These are phyloP conservation scores for Ustilago hordei DNA, from an alignment of 1,284 basidiomycete species.

Conservation along the genomic window DNA sequence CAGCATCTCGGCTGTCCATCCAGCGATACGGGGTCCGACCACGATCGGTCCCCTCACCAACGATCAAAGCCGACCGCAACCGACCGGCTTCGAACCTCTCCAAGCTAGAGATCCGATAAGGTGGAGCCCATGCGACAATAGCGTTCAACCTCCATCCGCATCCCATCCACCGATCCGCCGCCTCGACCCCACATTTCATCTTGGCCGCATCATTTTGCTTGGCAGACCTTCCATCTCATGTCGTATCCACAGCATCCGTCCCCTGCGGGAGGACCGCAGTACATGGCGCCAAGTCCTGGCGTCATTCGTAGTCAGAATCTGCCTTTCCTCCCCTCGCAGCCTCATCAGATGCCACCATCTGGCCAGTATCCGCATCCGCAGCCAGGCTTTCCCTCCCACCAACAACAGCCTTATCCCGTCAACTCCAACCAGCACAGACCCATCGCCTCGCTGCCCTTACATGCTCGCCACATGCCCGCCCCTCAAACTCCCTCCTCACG, in stretches of 20 bases:
- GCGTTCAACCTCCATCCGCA: neutral
- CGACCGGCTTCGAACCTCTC: neutral
- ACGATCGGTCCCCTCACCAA: neutral
- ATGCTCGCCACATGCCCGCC: slow-evolving; percentile 30
- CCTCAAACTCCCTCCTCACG: slow-evolving; percentile 18
- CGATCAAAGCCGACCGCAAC: neutral
- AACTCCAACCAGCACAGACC: slow-evolving; percentile 21
- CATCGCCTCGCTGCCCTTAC: slow-evolving; percentile 31
- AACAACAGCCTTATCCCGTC: slow-evolving; percentile 20
- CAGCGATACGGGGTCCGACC: neutral
- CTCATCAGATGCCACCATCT: slow-evolving; percentile 16
- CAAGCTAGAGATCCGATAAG: neutral
- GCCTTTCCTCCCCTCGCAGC: slow-evolving; percentile 26
- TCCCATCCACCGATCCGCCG: neutral
- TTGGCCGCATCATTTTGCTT: slow-evolving; percentile 13
- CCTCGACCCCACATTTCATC: slow-evolving; percentile 41
- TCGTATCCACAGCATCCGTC: slow-evolving; percentile 38
- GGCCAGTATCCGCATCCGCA: slow-evolving; percentile 32
- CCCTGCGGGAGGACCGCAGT: slow-evolving; percentile 26
- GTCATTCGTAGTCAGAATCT: slow-evolving; percentile 40
- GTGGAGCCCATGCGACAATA: slow-evolving; percentile 2
- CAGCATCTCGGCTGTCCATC: neutral
- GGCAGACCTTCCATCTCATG: slow-evolving; percentile 24
- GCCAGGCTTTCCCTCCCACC: slow-evolving; percentile 19
- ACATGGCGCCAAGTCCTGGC: slow-evolving; percentile 16